These are phyloP conservation scores for Sarocladiaceae sp. DNA, from an alignment of 2,329 filamentous ascomycete genomes.

Conservation along the genomic window DNA sequence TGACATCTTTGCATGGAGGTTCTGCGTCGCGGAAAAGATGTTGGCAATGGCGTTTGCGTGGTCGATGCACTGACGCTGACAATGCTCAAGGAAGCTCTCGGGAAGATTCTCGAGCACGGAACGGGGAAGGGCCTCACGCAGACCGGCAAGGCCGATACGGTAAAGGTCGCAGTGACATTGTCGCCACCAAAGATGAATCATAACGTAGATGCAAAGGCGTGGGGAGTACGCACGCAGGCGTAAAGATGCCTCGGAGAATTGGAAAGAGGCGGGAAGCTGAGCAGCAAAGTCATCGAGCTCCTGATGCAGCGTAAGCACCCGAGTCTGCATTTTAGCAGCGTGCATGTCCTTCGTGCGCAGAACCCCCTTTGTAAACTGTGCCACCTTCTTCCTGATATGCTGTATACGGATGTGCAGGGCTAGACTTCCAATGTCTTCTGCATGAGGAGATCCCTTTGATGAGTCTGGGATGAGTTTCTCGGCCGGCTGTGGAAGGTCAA, in stretches of 20 bases:
- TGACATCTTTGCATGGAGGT: constrained; percentile 44
- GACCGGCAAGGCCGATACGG: constrained; percentile 43
- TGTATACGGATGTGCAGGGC: constrained; percentile 51
- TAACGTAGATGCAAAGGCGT: constrained; percentile 50
- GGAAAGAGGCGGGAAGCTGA: constrained; percentile 47
- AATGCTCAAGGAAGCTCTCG: constrained; percentile 41
- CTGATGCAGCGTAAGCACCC: constrained; percentile 40
- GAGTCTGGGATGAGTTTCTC: constrained; percentile 41
- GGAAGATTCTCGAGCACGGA: constrained; percentile 39
- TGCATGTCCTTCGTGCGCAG: constrained; percentile 31
- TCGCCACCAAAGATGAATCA: constrained; percentile 55
- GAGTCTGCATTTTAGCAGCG: constrained; percentile 34
- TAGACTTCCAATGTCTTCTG: constrained; percentile 49
- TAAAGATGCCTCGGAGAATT: constrained; percentile 51
- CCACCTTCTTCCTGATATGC: constrained; percentile 47
- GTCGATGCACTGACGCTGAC: constrained; percentile 44
- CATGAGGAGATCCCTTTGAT: constrained; percentile 20
- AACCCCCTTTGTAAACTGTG: constrained; percentile 45
- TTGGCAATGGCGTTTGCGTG: constrained; percentile 49
- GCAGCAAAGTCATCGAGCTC: constrained; percentile 47
- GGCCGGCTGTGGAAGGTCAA: constrained; percentile 49
- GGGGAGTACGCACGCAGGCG: constrained; percentile 51
- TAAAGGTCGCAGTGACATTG: constrained; percentile 54
- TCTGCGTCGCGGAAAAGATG: constrained; percentile 46
- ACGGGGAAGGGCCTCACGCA: constrained; percentile 44